Evolutionary conservation across 768 basidiomycete genomes (phyloP).

Genomic region (Steccherinum ochraceum): DNA sequence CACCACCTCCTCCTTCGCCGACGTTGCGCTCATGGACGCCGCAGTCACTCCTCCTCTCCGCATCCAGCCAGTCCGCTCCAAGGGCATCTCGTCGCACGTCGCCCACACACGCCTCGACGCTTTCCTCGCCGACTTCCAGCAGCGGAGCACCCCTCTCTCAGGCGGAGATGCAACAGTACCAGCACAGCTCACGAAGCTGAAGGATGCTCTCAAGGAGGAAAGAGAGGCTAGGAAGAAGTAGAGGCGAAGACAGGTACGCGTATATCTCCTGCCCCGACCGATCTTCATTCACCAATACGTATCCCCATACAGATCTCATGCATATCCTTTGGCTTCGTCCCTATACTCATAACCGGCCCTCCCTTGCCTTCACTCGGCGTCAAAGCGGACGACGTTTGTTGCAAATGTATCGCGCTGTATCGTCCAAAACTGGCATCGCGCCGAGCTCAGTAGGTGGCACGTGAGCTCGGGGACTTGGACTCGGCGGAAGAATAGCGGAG

Average conservation of each 20-base stretch:
- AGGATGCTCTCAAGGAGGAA: conserved; percentile 27
- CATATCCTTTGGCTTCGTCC: no score
- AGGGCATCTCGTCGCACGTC: conserved; percentile 19
- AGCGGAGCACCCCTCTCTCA: conserved; percentile 21
- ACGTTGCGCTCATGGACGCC: conserved; percentile 13
- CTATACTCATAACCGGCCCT: no score
- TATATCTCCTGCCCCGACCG: background rate
- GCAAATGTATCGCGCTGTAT: background rate
- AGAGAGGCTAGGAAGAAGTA: conserved; percentile 5
- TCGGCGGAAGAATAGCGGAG: no score
- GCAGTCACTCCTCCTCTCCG: conserved; percentile 23
- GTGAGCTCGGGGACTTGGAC: no score
- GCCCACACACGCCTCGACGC: conserved; percentile 21
- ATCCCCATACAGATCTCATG: background rate
- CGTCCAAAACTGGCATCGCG: background rate
- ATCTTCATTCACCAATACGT: background rate
- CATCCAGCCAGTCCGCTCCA: conserved; percentile 16
- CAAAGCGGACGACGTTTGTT: background rate
- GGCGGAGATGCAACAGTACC: conserved; percentile 29
- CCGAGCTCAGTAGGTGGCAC: background rate
- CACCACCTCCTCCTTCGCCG: background rate
- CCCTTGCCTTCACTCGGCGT: background rate
- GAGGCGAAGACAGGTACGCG: background rate
- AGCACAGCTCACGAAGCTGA: conserved; percentile 28
- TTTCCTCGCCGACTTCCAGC: conserved; percentile 27